Evolutionary conservation across 2,329 filamentous ascomycete species (phyloP).

Genomic region (Aspergillus sp.): DNA sequence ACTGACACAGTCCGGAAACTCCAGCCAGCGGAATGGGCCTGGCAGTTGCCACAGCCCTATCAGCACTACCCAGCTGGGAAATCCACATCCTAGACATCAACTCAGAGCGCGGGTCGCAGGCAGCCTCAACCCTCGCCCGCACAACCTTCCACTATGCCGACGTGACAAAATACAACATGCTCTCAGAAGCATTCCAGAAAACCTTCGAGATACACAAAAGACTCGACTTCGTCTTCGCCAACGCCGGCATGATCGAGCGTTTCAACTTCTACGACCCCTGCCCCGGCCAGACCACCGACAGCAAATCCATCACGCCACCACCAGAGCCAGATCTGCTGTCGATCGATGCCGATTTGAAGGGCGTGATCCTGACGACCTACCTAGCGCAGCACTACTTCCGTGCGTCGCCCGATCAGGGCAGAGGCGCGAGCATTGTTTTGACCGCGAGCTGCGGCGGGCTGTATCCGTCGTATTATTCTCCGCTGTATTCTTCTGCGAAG

Average conservation of each 20-base stretch:
- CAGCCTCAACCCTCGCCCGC: not conserved
- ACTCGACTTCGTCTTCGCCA: not conserved
- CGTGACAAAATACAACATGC: not conserved
- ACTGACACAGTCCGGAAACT: too few species aligned
- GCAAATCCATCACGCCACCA: not conserved
- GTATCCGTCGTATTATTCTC: not conserved
- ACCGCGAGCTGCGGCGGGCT: not conserved
- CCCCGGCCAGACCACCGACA: too few species aligned
- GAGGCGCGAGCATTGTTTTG: not conserved
- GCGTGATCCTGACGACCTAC: not conserved
- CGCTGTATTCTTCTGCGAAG: not conserved
- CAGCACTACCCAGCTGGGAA: not conserved
- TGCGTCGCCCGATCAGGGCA: not conserved
- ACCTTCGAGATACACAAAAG: not conserved
- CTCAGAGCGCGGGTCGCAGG: not conserved
- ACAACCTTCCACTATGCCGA: not conserved
- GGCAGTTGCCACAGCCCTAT: not conserved
- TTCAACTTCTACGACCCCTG: not conserved
- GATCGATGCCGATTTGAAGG: not conserved
- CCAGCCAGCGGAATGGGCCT: not conserved
- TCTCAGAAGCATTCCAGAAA: not conserved
- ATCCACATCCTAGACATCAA: not conserved
- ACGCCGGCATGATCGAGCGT: not conserved
- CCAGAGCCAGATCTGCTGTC: not conserved
- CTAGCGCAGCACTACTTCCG: not conserved